Conservation (phyloP, 257 asterid species). For the Penstemon eatonii region DNA sequence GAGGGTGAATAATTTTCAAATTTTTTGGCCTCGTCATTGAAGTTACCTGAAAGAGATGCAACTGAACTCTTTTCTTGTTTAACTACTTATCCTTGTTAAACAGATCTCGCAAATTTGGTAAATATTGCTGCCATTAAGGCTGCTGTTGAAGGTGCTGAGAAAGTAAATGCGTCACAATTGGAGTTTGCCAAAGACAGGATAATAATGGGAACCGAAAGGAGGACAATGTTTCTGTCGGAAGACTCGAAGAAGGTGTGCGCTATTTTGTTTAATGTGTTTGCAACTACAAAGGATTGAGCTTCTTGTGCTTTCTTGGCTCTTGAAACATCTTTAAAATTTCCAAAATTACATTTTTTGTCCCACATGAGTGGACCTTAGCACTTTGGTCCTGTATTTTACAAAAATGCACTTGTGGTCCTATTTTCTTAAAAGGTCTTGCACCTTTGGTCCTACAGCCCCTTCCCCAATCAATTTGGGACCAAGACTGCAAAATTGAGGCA, state of each 20-base stretch:
- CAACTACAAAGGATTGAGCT: neutral
- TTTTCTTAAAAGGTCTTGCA: too few relatives aligned
- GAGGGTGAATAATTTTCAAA: neutral
- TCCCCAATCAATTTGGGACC: too few relatives aligned
- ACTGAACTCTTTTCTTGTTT: conserved; percentile 24
- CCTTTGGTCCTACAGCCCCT: too few relatives aligned
- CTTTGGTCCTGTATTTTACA: too few relatives aligned
- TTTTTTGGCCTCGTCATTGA: conserved; percentile 2
- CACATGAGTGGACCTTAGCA: too few relatives aligned
- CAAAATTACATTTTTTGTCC: too few relatives aligned
- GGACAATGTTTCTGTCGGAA: conserved; percentile 89
- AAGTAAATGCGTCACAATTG: conserved; percentile 68
- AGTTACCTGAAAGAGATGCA: neutral
- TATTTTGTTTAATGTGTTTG: conserved; percentile 10
- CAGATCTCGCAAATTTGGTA: conserved; percentile 61
- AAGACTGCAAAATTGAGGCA: too few relatives aligned
- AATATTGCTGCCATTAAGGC: conserved; percentile 86
- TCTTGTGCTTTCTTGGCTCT: neutral
- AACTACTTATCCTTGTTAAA: conserved; percentile 27
- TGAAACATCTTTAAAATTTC: too few relatives aligned
- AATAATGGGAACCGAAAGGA: conserved; percentile 97
- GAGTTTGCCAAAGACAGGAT: conserved; percentile 99
- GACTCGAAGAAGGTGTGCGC: conserved; percentile 80
- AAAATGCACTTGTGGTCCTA: too few relatives aligned
- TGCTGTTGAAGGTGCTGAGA: conserved; percentile 97